Base-by-base conservation (phyloP, 257 asterid genomes). In the Petunia secreta region DNA sequence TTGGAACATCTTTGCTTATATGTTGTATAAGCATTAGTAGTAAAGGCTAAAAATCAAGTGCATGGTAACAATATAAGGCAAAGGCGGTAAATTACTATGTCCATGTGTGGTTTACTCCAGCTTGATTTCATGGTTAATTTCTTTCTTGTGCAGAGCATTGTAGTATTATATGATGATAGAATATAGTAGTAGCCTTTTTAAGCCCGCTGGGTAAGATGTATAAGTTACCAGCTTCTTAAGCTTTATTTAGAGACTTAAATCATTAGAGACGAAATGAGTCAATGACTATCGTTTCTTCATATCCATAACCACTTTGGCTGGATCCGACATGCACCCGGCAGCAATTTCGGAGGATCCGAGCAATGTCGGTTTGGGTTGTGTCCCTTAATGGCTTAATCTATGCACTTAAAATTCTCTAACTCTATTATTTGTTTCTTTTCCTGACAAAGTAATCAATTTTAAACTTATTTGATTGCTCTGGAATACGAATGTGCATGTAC, bases 91-190 rank as follows among this genome's bases (percentile, higher is more conserved):
- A 8, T 44, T 69, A 44, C 40, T 44, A 9, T 48, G 59, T 46
- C 16, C 58, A 0, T 16, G 1, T 69, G 59, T 58, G 48, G 1
- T 46, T 71, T 46, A 41, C 60, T 25, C 43, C 39, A 1, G 77
- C 77, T 71, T 48, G 77, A 71, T 50, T 48, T 48, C 43, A 48
- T 46, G 16, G 25, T 48, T 69, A 10, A 41, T 46, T 54, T 69
- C 36, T 16, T 25, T 46, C 25, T 25, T 25, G 25, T 25, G 25
- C 25, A 25, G 25, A 25, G 25, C 25, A 25, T 25, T 25, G 25
- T 25, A 25, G 25, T 25, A 25, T 25, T 25, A 25, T 25, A 25
- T 25, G 25, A 25, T 25, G 25, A 25, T 25, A 25, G 25, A 25
- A 25, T 25, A 25, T 25, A 25, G 25, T 25, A 25, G 25, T 25